phyloP scores from a whole-genome alignment of 106 monocot genomes.

The Dendrobium catenatum region DNA sequence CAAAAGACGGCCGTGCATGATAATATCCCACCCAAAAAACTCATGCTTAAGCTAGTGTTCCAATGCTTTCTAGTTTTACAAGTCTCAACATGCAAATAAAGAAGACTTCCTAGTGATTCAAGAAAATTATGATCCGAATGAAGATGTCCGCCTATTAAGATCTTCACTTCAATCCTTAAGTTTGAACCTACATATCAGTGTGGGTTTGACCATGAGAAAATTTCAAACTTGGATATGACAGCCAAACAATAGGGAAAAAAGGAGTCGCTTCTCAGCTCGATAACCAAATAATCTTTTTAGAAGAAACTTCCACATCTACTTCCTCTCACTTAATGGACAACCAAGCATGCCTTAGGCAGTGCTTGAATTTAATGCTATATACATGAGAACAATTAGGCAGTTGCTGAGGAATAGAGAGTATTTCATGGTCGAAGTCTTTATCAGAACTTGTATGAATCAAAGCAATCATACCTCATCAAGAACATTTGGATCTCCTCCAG shows the following conservation, averaged over 20 bases:
- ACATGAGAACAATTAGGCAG: not conserved
- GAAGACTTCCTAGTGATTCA: no score
- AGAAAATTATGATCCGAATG: no score
- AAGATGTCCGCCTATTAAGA: no score
- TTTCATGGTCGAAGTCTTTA: not conserved
- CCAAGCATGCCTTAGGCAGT: not conserved
- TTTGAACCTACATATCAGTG: no score
- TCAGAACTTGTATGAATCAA: not conserved
- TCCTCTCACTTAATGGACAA: not conserved
- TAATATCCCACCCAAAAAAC: no score
- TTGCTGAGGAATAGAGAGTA: not conserved
- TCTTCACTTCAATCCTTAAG: no score
- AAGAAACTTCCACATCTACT: not conserved
- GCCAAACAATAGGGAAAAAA: not conserved
- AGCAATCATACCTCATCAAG: constrained; percentile 55
- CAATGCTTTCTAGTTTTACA: no score
- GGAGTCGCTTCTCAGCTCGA: not conserved
- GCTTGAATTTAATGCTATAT: not conserved
- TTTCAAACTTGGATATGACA: not conserved
- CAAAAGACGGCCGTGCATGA: no score
- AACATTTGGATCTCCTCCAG: constrained; percentile 71
- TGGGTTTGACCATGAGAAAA: not conserved
- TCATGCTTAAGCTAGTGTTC: no score
- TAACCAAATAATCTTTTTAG: not conserved
- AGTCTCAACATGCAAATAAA: no score